Conservation (phyloP, 805 yeast genomes). For the Metschnikowia kofuensis region DNA sequence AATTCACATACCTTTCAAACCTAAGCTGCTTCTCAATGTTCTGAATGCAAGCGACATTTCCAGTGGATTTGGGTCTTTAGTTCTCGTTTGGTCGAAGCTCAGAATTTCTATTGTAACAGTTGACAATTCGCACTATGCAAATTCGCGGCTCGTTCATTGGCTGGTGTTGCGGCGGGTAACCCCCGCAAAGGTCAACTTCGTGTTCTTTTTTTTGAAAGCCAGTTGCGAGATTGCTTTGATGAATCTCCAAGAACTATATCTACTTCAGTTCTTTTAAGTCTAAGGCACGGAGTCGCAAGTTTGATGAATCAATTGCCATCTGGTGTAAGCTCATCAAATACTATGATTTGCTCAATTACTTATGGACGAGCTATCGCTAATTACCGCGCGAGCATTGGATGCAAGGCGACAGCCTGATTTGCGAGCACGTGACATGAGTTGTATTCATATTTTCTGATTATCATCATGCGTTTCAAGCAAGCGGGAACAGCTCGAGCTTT, state of each 20-base stretch:
- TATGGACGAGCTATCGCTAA: background rate
- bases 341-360: background rate
- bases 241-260: too few relatives aligned
- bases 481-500: too few relatives aligned
- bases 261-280: too few relatives aligned
- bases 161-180: slow-evolving; percentile 20
- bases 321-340: background rate
- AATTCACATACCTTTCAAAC: slow-evolving; percentile 37
- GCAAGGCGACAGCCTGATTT: background rate
- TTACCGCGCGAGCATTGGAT: slow-evolving; percentile 4
- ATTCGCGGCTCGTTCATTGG: slow-evolving; percentile 23
- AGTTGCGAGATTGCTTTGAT: too few relatives aligned
- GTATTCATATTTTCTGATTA: too few relatives aligned
- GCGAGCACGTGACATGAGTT: background rate
- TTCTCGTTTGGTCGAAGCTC: background rate
- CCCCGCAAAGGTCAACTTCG: too few relatives aligned
- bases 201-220: too few relatives aligned
- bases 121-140: slow-evolving; percentile 11
- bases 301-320: too few relatives aligned
- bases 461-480: too few relatives aligned
- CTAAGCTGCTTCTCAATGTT: slow-evolving; percentile 42
- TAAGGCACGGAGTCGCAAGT: too few relatives aligned
- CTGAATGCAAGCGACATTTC: slow-evolving; percentile 41
- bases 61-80: slow-evolving; percentile 4
- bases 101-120: slow-evolving; percentile 4